These are phyloP conservation scores for Gnomoniopsis sp. DNA, from an alignment of 2,329 filamentous ascomycete species.

Conservation along the genomic window DNA sequence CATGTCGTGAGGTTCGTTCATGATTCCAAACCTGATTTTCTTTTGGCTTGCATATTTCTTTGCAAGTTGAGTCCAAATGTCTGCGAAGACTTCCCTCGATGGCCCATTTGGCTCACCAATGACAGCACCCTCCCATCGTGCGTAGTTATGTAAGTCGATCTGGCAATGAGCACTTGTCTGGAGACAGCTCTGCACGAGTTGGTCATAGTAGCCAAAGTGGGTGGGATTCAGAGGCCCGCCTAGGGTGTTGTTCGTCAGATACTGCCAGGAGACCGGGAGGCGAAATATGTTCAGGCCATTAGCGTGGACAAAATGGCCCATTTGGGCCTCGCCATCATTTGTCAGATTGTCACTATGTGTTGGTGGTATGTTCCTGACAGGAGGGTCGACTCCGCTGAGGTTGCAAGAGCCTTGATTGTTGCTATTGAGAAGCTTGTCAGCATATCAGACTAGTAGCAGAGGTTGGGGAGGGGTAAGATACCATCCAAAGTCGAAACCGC, in stretches of 20 bases:
- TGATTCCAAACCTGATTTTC: conserved; percentile 58
- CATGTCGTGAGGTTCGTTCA: conserved; percentile 64
- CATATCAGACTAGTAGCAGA: too few species aligned
- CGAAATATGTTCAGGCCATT: conserved; percentile 55
- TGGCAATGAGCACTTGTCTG: conserved; percentile 45
- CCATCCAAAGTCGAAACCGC: conserved; percentile 46
- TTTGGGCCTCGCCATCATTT: conserved; percentile 37
- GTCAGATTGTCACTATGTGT: conserved; percentile 11
- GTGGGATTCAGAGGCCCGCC: conserved; percentile 38
- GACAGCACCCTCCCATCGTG: conserved; percentile 42
- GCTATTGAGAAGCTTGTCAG: background rate
- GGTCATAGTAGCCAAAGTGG: conserved; percentile 43
- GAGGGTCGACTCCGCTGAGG: background rate
- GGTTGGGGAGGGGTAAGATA: background rate
- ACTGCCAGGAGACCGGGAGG: conserved; percentile 54
- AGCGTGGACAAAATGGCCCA: conserved; percentile 52
- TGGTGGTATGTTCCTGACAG: background rate
- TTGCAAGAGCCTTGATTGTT: conserved; percentile 1
- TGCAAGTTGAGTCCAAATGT: conserved; percentile 54
- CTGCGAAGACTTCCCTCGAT: conserved; percentile 55
- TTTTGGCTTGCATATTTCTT: conserved; percentile 48
- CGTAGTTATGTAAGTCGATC: conserved; percentile 33
- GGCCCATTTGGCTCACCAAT: conserved; percentile 59
- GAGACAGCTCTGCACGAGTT: conserved; percentile 46
- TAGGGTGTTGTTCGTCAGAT: conserved; percentile 39